Percentiles rank a stretch among this genome's conserved stretches.
Conservation (phyloP, 2,329 filamentous ascomycete species). For the Aspergillus japonicus region DNA sequence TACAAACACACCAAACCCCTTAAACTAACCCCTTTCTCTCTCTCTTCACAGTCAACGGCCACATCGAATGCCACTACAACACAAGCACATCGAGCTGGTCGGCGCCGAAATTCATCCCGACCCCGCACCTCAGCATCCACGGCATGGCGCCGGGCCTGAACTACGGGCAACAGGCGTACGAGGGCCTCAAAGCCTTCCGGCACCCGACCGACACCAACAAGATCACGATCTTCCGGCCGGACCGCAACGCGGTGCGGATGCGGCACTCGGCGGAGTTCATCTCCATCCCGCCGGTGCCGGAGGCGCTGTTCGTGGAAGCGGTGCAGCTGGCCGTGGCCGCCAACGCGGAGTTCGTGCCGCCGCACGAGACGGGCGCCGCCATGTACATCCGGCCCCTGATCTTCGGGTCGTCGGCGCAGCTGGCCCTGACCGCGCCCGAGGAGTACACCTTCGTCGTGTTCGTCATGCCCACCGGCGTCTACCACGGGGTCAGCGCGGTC, state of each 20-base stretch:
- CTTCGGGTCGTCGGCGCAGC: conserved; percentile 82
- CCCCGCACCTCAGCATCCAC: conserved; percentile 84
- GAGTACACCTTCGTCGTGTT: conserved; percentile 91
- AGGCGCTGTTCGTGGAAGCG: conserved; percentile 70
- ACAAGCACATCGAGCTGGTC: conserved; percentile 72
- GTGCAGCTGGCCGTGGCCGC: conserved; percentile 78
- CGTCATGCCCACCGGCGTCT: conserved; percentile 88
- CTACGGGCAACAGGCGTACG: conserved; percentile 96
- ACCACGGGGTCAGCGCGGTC: conserved; percentile 88
- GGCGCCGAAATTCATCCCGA: conserved; percentile 71
- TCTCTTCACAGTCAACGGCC: conserved; percentile 71
- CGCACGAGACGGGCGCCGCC: conserved; percentile 81
- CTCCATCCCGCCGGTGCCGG: conserved; percentile 77
- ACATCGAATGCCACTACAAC: conserved; percentile 85
- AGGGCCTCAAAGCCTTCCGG: conserved; percentile 97
- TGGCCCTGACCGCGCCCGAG: conserved; percentile 82
- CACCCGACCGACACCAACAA: conserved; percentile 62
- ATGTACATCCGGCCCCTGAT: conserved; percentile 91
- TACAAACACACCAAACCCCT: conserved; percentile 33
- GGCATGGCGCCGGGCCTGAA: conserved; percentile 95
- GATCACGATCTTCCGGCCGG: conserved; percentile 85
- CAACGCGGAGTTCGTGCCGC: conserved; percentile 89
- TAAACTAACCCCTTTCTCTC: neutral
- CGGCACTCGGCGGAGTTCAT: conserved; percentile 81
- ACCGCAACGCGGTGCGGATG: conserved; percentile 79